These are phyloP conservation scores for Actinidia polygama DNA, from an alignment of 179 eudicot species.

Conservation along the genomic window DNA sequence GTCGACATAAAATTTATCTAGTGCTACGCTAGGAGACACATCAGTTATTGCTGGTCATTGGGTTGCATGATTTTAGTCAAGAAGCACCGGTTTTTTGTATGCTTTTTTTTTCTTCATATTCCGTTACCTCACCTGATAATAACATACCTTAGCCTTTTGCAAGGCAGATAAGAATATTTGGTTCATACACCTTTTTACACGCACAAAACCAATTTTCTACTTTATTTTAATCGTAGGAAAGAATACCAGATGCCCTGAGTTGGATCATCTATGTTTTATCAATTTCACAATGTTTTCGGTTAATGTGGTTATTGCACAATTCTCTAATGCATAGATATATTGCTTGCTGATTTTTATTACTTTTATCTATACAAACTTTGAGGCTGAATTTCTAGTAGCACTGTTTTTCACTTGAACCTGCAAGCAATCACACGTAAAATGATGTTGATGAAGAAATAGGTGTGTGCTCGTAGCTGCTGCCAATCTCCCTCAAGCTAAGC, in stretches of 20 bases:
- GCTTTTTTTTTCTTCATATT: not conserved
- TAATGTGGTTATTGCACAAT: not conserved
- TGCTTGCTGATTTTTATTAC: not conserved
- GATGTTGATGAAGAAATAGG: not conserved
- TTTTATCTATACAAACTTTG: not conserved
- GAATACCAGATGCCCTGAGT: slow-evolving; percentile 2
- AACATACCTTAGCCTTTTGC: not conserved
- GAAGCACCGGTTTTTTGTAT: not conserved
- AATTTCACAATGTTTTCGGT: not conserved
- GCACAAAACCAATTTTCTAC: not conserved
- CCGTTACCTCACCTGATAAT: not conserved
- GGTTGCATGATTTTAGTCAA: not conserved
- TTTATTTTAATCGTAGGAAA: not conserved
- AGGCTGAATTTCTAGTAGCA: not conserved
- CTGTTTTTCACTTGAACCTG: not conserved
- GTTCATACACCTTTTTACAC: slow-evolving; percentile 1
- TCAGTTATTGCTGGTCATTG: slow-evolving; percentile 5
- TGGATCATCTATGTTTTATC: not conserved
- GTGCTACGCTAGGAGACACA: not conserved
- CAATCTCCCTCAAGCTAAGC: no score
- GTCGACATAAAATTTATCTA: slow-evolving; percentile 27
- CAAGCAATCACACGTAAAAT: not conserved
- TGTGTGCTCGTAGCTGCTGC: no score
- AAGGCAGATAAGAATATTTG: not conserved
- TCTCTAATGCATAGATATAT: no score